A percentile compares a stretch with the other conserved stretches of the same genome.
Evolutionary conservation across 495 filamentous ascomycete species (phyloP).

Genomic region (Penicillium paxilli): DNA sequence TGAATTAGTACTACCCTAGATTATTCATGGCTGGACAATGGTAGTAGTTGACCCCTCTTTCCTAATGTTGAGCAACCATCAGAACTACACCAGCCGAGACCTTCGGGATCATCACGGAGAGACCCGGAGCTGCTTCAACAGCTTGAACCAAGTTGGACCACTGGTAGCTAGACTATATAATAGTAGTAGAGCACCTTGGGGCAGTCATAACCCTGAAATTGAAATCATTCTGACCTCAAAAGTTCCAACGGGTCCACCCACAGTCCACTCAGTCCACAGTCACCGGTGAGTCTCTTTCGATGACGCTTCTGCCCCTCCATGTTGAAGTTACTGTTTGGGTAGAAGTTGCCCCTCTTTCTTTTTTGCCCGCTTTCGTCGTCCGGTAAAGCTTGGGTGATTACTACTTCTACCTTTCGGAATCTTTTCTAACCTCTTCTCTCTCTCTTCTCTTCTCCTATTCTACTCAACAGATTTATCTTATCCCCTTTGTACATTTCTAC

Average conservation of each 20-base stretch:
- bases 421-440: conserved; percentile 9
- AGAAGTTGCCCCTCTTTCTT: conserved; percentile 25
- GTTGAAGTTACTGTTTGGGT: too few relatives aligned
- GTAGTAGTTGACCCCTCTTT: background rate
- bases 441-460: background rate
- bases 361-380: conserved; percentile 29
- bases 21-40: too few relatives aligned
- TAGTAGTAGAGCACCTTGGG: too few relatives aligned
- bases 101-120: background rate
- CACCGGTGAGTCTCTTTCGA: conserved; percentile 30
- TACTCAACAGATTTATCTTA: conserved; percentile 2
- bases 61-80: background rate
- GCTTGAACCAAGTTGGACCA: too few relatives aligned
- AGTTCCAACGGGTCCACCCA: conserved; percentile 7
- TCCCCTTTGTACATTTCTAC: conserved; percentile 8
- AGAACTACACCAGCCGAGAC: too few relatives aligned
- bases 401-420: conserved; percentile 7
- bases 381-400: conserved; percentile 18
- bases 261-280: conserved; percentile 5
- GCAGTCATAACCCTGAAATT: too few relatives aligned
- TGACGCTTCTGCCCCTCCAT: conserved; percentile 30
- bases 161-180: background rate
- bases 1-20: too few relatives aligned
- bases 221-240: conserved; percentile 31
- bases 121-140: too few relatives aligned